Evolutionary conservation across 257 asterid genomes (phyloP).

Genomic region (Petunia axillaris): DNA sequence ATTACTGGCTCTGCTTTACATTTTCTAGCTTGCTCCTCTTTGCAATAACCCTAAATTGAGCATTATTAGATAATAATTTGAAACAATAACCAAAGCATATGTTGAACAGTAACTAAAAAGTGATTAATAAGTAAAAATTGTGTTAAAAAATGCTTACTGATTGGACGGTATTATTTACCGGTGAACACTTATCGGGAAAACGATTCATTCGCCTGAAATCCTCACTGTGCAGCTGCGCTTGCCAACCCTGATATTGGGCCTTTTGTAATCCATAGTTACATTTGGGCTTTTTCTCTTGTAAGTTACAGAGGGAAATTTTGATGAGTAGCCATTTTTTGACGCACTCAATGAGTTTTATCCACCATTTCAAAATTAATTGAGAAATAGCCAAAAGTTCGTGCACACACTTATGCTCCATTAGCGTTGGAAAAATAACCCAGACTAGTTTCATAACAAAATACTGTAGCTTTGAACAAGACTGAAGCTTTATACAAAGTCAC

Average conservation of each 20-base stretch:
- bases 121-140: neutral
- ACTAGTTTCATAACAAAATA: too few species aligned
- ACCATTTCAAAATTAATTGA: too few species aligned
- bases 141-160: neutral
- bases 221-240: neutral
- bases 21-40: constrained; percentile 17
- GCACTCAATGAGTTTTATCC: too few species aligned
- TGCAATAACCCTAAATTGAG: constrained; percentile 26
- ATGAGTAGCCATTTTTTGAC: too few species aligned
- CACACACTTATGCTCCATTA: too few species aligned
- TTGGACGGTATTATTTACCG: neutral
- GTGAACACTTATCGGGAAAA: neutral
- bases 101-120: neutral
- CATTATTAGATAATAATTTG: neutral
- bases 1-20: constrained; percentile 55
- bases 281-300: neutral
- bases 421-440: too few species aligned
- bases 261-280: neutral
- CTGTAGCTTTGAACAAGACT: too few species aligned
- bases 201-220: neutral
- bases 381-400: too few species aligned
- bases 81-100: neutral
- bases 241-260: constrained; percentile 3
- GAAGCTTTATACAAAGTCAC: too few species aligned
- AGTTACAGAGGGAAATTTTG: too few species aligned